Evolutionary conservation across 495 filamentous ascomycete species (phyloP).

Genomic region (Neurospora cerealis): DNA sequence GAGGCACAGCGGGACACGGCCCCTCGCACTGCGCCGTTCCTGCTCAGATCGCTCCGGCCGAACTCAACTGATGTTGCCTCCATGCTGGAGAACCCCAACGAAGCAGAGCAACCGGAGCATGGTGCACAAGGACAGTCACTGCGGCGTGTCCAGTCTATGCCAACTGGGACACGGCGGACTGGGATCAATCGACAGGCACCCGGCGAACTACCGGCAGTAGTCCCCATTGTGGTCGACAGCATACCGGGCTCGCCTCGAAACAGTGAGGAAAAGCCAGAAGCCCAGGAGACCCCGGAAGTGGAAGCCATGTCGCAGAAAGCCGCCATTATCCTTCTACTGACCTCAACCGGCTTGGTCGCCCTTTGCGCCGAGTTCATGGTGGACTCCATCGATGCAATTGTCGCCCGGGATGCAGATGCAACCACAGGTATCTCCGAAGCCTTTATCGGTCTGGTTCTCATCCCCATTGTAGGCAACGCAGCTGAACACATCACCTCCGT

Average conservation of each 20-base stretch:
- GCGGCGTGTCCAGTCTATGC: conserved; percentile 20
- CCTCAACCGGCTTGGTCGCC: conserved; percentile 68
- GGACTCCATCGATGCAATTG: conserved; percentile 59
- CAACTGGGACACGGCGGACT: conserved; percentile 21
- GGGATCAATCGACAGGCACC: no score
- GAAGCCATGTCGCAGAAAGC: conserved; percentile 55
- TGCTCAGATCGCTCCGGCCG: conserved; percentile 47
- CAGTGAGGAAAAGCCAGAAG: neutral
- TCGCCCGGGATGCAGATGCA: conserved; percentile 21
- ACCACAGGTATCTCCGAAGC: conserved; percentile 52
- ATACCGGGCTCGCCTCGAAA: neutral
- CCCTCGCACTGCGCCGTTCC: conserved; percentile 28
- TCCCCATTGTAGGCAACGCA: conserved; percentile 83
- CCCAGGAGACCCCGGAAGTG: conserved; percentile 15
- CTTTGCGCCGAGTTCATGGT: conserved; percentile 79
- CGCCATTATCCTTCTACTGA: conserved; percentile 59
- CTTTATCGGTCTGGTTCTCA: conserved; percentile 75
- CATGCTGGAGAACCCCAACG: conserved; percentile 1
- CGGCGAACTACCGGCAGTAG: conserved; percentile 9
- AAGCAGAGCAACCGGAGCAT: neutral
- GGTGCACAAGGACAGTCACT: conserved; percentile 30
- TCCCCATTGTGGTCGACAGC: conserved; percentile 7
- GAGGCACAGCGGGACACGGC: neutral
- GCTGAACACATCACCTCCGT: conserved; percentile 84
- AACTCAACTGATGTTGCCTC: conserved; percentile 43